phyloP scores from a whole-genome alignment of 2,329 filamentous ascomycete species.

The Colletotrichum euphorbiae region DNA sequence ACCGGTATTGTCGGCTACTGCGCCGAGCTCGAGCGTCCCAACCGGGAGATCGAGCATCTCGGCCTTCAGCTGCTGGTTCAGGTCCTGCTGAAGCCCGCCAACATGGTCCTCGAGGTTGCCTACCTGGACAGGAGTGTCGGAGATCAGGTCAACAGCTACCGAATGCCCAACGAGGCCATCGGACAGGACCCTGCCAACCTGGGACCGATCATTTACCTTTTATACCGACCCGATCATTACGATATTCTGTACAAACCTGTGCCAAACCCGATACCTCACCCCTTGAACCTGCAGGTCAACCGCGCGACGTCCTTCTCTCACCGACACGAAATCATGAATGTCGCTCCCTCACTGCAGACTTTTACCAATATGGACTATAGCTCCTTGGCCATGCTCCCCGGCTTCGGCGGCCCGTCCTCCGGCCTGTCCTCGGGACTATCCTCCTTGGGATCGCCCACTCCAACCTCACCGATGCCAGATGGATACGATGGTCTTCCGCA shows the following conservation, averaged over 20 bases:
- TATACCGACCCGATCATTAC: constrained; percentile 86
- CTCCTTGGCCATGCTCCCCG: constrained; percentile 60
- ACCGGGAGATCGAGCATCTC: constrained; percentile 91
- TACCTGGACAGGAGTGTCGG: constrained; percentile 91
- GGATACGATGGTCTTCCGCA: constrained; percentile 48
- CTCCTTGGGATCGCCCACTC: constrained; percentile 48
- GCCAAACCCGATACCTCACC: constrained; percentile 44
- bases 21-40: constrained; percentile 76
- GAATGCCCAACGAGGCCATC: constrained; percentile 68
- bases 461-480: constrained; percentile 43
- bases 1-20: constrained; percentile 75
- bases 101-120: constrained; percentile 85
- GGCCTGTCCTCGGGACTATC: constrained; percentile 50
- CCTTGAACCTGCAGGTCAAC: constrained; percentile 63
- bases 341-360: constrained; percentile 52
- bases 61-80: constrained; percentile 82
- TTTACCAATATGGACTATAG: constrained; percentile 58
- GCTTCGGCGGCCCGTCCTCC: constrained; percentile 48
- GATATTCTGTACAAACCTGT: constrained; percentile 84
- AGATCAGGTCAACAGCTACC: constrained; percentile 78
- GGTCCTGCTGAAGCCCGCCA: constrained; percentile 81
- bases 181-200: constrained; percentile 56
- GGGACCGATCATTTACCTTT: constrained; percentile 66
- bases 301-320: constrained; percentile 61
- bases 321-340: constrained; percentile 56